phyloP scores from a whole-genome alignment of 2,329 filamentous ascomycete species.

The Aspergillus bombycis region DNA sequence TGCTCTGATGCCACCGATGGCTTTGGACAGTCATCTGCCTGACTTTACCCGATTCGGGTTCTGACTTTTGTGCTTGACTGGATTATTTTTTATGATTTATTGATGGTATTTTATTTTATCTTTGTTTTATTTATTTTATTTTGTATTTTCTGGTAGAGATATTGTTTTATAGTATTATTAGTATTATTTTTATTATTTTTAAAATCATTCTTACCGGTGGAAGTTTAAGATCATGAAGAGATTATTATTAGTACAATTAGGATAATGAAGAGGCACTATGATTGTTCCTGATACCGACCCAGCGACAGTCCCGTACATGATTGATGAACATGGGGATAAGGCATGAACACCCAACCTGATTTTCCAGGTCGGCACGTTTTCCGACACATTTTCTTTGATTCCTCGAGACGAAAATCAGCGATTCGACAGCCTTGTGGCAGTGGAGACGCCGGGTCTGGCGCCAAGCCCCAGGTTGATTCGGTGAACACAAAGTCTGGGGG shows the following conservation, averaged over 20 bases:
- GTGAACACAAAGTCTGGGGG: neutral
- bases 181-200: neutral
- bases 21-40: neutral
- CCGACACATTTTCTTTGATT: conserved; percentile 15
- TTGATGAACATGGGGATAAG: neutral
- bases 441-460: neutral
- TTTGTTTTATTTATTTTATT: no score
- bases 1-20: neutral
- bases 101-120: no score
- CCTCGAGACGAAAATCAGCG: conserved; percentile 9
- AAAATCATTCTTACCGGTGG: neutral
- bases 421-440: conserved; percentile 22
- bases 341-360: neutral
- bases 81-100: neutral
- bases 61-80: neutral
- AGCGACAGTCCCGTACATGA: neutral
- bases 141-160: neutral
- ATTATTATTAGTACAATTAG: neutral
- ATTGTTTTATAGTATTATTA: neutral
- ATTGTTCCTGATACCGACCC: neutral
- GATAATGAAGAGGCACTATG: neutral
- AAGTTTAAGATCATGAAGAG: neutral
- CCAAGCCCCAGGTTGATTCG: neutral
- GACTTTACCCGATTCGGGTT: neutral
- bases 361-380: conserved; percentile 18